phyloP scores from a whole-genome alignment of 148 eudicot genomes.

The Beta vulgaris region DNA sequence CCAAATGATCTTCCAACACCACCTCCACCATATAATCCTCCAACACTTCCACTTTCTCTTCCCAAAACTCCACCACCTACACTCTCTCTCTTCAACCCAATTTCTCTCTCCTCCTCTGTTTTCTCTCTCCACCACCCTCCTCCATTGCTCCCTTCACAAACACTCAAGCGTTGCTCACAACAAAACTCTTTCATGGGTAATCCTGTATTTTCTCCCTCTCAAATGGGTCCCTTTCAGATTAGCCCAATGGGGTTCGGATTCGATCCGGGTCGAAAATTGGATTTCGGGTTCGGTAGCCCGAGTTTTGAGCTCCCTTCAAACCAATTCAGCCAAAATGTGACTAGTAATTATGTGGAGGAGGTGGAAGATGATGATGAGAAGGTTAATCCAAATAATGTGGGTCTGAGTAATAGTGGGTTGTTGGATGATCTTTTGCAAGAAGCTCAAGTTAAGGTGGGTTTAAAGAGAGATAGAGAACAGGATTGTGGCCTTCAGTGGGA shows the following conservation, averaged over 20 bases:
- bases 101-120: constrained; percentile 31
- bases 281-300: constrained; percentile 15
- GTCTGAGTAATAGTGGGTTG: constrained; percentile 61
- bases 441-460: constrained; percentile 41
- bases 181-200: constrained; percentile 17
- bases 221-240: constrained; percentile 16
- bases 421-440: constrained; percentile 68
- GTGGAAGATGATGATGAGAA: constrained; percentile 25
- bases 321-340: constrained; percentile 41
- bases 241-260: constrained; percentile 20
- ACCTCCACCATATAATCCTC: constrained; percentile 10
- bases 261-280: constrained; percentile 6
- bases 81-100: constrained; percentile 20
- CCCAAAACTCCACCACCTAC: constrained; percentile 24
- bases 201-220: constrained; percentile 22
- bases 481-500: constrained; percentile 36
- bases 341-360: not conserved
- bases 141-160: constrained; percentile 19
- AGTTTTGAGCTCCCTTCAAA: constrained; percentile 71
- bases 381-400: constrained; percentile 25
- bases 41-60: constrained; percentile 13
- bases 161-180: constrained; percentile 7
- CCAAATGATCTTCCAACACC: constrained; percentile 43
- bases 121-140: constrained; percentile 24
- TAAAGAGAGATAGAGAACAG: constrained; percentile 24